Conservation (phyloP, 345 rosid genomes). For the Acer saccharum region DNA sequence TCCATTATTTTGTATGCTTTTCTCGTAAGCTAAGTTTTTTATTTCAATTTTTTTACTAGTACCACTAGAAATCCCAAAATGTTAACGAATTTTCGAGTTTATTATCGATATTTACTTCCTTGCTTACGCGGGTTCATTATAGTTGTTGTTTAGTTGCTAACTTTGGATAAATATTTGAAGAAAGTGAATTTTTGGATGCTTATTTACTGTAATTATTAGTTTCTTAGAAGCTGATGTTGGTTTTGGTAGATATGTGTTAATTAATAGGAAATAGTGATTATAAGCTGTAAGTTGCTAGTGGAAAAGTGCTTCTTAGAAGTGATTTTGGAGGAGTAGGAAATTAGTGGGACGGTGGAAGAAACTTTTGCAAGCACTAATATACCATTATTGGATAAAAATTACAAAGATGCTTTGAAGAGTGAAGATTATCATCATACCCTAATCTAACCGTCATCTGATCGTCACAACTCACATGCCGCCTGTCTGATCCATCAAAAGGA, state of each 20-base stretch:
- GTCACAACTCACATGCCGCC: neutral
- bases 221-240: neutral
- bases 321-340: slow-evolving; percentile 16
- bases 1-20: slow-evolving; percentile 66
- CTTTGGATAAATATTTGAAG: too few species aligned
- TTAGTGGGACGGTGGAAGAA: slow-evolving; percentile 30
- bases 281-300: slow-evolving; percentile 37
- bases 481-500: slow-evolving; percentile 18
- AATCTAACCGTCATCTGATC: neutral
- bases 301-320: slow-evolving; percentile 18
- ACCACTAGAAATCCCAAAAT: too few species aligned
- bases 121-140: neutral
- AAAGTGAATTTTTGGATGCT: too few species aligned
- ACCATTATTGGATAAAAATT: slow-evolving; percentile 30
- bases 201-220: neutral
- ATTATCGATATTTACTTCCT: too few species aligned
- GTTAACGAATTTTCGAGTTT: too few species aligned
- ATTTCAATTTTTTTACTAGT: neutral
- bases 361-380: slow-evolving; percentile 26
- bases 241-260: neutral
- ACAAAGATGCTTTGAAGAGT: neutral
- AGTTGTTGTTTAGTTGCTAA: neutral
- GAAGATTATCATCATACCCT: slow-evolving; percentile 8
- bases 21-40: slow-evolving; percentile 33
- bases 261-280: slow-evolving; percentile 14